These are phyloP conservation scores for Aristolochia californica DNA, from an alignment of 164 flowering plant genomes.

Conservation along the genomic window DNA sequence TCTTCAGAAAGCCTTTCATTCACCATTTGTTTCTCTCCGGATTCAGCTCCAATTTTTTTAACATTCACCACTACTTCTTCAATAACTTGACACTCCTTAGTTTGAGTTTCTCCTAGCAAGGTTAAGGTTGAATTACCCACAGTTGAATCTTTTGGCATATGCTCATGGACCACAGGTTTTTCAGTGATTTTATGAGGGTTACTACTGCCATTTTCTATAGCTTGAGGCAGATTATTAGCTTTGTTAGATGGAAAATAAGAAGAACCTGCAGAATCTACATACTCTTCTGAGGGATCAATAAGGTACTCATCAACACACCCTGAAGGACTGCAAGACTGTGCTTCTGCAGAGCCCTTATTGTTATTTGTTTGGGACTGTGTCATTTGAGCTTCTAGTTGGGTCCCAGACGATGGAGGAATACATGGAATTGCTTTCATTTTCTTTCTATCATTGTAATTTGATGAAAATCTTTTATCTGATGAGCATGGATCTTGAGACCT, in stretches of 20 bases:
- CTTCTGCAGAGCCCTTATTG: slow-evolving; percentile 8
- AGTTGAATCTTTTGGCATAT: neutral
- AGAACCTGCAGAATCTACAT: slow-evolving; percentile 10
- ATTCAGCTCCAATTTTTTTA: neutral
- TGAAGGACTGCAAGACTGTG: slow-evolving; percentile 21
- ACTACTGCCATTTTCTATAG: slow-evolving; percentile 5
- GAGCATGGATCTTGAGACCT: slow-evolving; percentile 16
- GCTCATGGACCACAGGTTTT: slow-evolving; percentile 5
- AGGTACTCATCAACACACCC: slow-evolving; percentile 26
- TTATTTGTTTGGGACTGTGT: slow-evolving; percentile 10
- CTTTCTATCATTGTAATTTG: slow-evolving; percentile 7
- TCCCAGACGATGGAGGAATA: slow-evolving; percentile 5
- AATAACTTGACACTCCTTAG: too few relatives aligned
- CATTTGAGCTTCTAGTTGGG: slow-evolving; percentile 2
- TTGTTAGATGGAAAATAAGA: slow-evolving; percentile 10
- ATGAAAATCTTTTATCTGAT: slow-evolving; percentile 11
- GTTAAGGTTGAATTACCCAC: too few relatives aligned
- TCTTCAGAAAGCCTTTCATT: neutral
- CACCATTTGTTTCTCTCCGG: neutral
- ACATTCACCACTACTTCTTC: too few relatives aligned
- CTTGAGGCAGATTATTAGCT: slow-evolving; percentile 9
- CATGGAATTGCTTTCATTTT: slow-evolving; percentile 3
- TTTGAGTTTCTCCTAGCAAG: too few relatives aligned
- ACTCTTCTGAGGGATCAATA: slow-evolving; percentile 24
- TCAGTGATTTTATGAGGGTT: slow-evolving; percentile 1